A percentile compares a stretch with the other conserved stretches of the same genome.
Evolutionary conservation across 2,329 filamentous ascomycete species (phyloP).

Genomic region (Fusarium penzigii): DNA sequence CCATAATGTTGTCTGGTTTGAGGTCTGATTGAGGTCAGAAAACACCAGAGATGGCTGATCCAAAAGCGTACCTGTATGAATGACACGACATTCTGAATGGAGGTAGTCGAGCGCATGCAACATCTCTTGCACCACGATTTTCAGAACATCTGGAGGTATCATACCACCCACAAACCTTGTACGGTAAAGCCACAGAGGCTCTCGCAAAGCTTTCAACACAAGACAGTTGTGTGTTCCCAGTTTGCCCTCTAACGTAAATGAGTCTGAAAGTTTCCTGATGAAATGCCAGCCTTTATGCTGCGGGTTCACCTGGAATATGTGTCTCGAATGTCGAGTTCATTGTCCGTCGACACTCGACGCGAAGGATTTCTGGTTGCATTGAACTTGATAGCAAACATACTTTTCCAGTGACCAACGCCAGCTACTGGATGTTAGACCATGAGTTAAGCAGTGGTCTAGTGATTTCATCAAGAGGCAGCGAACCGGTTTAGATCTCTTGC

Average conservation of each 20-base stretch:
- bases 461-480: neutral
- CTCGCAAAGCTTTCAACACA: conserved; percentile 21
- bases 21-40: conserved; percentile 6
- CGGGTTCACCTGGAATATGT: conserved; percentile 10
- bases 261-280: conserved; percentile 16
- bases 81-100: conserved; percentile 20
- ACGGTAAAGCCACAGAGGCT: conserved; percentile 28
- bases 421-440: conserved; percentile 1
- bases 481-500: conserved; percentile 20
- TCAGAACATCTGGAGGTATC: conserved; percentile 18
- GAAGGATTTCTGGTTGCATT: conserved; percentile 6
- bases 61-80: conserved; percentile 20
- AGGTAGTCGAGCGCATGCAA: conserved; percentile 26
- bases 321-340: conserved; percentile 16
- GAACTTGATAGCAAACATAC: conserved; percentile 25
- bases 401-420: conserved; percentile 25
- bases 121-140: conserved; percentile 24
- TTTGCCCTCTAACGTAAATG: conserved; percentile 10
- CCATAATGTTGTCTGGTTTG: conserved; percentile 25
- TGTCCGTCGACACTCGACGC: neutral
- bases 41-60: neutral
- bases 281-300: conserved; percentile 22
- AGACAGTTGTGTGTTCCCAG: conserved; percentile 18
- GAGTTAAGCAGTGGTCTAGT: neutral
- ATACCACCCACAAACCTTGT: conserved; percentile 18